These are phyloP conservation scores for Tetramitus jugosus DNA, from an alignment of 208 protist genomes.

Conservation along the genomic window DNA sequence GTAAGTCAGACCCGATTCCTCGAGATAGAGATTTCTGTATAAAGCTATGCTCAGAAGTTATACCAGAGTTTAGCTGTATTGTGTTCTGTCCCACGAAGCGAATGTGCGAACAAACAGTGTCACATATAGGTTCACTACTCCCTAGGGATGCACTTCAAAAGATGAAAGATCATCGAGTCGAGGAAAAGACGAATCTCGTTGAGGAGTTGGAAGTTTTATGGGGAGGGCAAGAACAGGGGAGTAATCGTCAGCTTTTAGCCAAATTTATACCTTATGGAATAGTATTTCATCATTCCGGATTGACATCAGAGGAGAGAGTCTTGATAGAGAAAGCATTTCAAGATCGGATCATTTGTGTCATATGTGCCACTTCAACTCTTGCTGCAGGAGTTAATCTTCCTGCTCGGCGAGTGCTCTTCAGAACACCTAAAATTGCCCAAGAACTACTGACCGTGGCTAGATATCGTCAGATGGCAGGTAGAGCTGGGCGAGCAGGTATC, in stretches of 20 bases:
- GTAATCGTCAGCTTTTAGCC: constrained; percentile 65
- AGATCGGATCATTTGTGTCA: constrained; percentile 26
- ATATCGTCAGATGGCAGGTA: constrained; percentile 49
- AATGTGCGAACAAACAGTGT: constrained; percentile 49
- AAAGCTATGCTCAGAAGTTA: not conserved
- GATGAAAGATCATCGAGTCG: constrained; percentile 63
- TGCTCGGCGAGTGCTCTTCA: constrained; percentile 69
- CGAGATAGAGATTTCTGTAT: no score
- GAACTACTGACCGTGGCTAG: constrained; percentile 36
- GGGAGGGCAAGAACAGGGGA: constrained; percentile 80
- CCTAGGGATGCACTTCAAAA: constrained; percentile 67
- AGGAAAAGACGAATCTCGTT: constrained; percentile 67
- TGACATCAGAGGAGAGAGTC: constrained; percentile 37
- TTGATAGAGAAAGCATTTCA: constrained; percentile 38
- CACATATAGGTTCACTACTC: not conserved
- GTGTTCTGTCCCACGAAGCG: constrained; percentile 68
- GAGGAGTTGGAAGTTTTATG: constrained; percentile 76
- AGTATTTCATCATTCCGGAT: constrained; percentile 44
- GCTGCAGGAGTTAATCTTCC: constrained; percentile 35
- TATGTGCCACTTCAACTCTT: constrained; percentile 51
- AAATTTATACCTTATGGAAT: constrained; percentile 30
- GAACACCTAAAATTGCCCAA: constrained; percentile 38
- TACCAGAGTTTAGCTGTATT: constrained; percentile 30
- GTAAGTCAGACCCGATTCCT: no score
- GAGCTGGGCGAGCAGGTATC: constrained; percentile 46